Evolutionary conservation across 495 filamentous ascomycete species (phyloP).

Genomic region (Penicillium manginii): DNA sequence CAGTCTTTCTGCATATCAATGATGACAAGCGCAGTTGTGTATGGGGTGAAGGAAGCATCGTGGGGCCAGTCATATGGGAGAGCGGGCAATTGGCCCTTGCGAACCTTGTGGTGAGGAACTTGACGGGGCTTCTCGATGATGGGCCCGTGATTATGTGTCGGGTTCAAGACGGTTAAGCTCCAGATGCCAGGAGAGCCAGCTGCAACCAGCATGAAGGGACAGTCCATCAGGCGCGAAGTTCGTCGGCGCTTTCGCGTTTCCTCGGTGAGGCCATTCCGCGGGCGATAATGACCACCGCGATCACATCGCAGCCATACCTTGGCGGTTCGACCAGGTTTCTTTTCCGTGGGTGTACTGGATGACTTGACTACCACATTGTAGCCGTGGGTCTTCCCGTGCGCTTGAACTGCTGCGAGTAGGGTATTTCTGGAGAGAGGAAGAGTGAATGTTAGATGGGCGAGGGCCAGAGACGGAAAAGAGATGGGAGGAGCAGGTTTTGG

Average conservation of each 20-base stretch:
- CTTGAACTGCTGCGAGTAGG: constrained; percentile 47
- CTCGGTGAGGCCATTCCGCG: constrained; percentile 53
- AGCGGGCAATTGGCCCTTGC: constrained; percentile 52
- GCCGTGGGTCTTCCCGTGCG: constrained; percentile 49
- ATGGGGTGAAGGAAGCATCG: constrained; percentile 57
- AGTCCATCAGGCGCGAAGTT: constrained; percentile 53
- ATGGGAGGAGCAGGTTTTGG: constrained; percentile 6
- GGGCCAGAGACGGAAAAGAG: neutral
- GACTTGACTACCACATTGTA: constrained; percentile 55
- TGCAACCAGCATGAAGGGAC: constrained; percentile 52
- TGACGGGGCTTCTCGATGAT: constrained; percentile 46
- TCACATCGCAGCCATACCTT: constrained; percentile 55
- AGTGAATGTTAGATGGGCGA: constrained; percentile 5
- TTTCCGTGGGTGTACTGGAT: constrained; percentile 51
- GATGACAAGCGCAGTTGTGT: constrained; percentile 66
- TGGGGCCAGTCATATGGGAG: constrained; percentile 67
- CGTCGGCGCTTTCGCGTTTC: constrained; percentile 51
- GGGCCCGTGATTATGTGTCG: constrained; percentile 52
- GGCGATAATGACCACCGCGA: constrained; percentile 55
- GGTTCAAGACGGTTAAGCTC: constrained; percentile 48
- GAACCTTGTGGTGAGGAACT: constrained; percentile 46
- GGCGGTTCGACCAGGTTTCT: constrained; percentile 51
- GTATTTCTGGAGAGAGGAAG: constrained; percentile 30
- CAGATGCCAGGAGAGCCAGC: constrained; percentile 50
- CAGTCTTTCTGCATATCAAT: constrained; percentile 78